phyloP scores from a whole-genome alignment of 176 grass and related monocot species.

The Carex littledalei region DNA sequence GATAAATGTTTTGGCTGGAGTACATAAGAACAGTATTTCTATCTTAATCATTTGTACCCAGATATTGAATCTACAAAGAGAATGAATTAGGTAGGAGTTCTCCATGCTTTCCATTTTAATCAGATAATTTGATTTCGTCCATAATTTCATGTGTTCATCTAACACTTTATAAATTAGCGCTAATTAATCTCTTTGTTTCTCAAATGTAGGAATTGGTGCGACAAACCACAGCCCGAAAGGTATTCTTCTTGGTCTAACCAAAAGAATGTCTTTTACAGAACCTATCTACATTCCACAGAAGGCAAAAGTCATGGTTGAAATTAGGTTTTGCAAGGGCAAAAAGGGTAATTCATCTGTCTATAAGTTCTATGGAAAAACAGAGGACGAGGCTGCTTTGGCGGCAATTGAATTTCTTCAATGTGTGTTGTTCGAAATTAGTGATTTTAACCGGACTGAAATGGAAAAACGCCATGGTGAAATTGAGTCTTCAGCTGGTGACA shows the following conservation, averaged over 20 bases:
- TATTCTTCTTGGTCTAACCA: not conserved
- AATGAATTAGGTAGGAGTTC: not conserved
- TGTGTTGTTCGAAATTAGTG: not conserved
- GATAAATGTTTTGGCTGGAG: not conserved
- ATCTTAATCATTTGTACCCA: not conserved
- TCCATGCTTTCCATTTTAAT: not conserved
- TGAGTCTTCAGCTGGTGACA: not conserved
- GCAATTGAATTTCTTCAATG: not conserved
- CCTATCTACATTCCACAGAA: not conserved
- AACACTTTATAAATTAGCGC: not conserved
- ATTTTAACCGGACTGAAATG: not conserved
- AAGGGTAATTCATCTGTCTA: not conserved
- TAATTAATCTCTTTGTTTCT: not conserved
- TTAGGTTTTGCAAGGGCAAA: not conserved
- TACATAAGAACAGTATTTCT: not conserved
- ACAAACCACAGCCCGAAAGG: not conserved
- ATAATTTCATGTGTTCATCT: not conserved
- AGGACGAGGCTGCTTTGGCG: not conserved
- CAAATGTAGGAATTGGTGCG: not conserved
- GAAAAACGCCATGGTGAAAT: not conserved
- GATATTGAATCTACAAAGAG: not conserved
- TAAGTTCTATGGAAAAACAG: not conserved
- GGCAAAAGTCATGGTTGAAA: not conserved
- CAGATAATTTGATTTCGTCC: not conserved
- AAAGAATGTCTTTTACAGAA: not conserved